Base-by-base conservation (phyloP, 1,284 basidiomycete species). In the Apiotrichum gamsii region DNA sequence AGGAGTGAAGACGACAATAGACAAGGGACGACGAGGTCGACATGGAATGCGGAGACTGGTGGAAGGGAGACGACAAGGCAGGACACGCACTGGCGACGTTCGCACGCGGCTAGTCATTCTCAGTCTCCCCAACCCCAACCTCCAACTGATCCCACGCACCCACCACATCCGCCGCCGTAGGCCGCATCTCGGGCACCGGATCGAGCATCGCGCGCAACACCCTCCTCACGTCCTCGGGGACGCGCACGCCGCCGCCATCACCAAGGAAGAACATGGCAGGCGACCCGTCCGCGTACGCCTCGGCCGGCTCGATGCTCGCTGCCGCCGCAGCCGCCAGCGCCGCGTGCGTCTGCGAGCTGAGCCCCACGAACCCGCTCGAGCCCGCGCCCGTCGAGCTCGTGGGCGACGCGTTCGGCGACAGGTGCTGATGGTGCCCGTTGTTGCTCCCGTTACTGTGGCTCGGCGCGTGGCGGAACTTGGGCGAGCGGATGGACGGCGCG, bases 131-230 rank as follows among this genome's bases (percentile, higher is more conserved):
- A 2, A 23, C 43, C 3, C 58, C 60, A 3, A 64, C 57, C 2
- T 46, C 51, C 25, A 63, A 45, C 42, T 47, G 49, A 29, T 52
- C 59, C 67, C 67, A 67, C 41, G 45, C 43, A 14, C 39, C 39
- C n/a, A 61, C 51, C 15, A 72, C 45, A 19, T 66, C 63, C 14
- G 44, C 35, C 8, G 65, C 65, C 0, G 55, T 62, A 24, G 62
- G 61, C 32, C 71, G 56, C 18, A 39, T 41, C 31, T 45, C 50
- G 3, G 61, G 52, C 18, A 54, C 57, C 1, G 60, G 56, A 31
- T 59, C 53, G 21, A 72, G 45, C 69, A 72, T 73, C 14, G 41
- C 45, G 24, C 51, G 60, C 8, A 72, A 18, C 23, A 68, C 50
- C 5, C 58, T 50, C 18, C 64, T 53, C 25, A 64, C 47, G 23